Percentiles rank a stretch among this genome's conserved stretches.
Conservation (phyloP, 2,329 filamentous ascomycete genomes). For the Pseudogymnoascus sp. region DNA sequence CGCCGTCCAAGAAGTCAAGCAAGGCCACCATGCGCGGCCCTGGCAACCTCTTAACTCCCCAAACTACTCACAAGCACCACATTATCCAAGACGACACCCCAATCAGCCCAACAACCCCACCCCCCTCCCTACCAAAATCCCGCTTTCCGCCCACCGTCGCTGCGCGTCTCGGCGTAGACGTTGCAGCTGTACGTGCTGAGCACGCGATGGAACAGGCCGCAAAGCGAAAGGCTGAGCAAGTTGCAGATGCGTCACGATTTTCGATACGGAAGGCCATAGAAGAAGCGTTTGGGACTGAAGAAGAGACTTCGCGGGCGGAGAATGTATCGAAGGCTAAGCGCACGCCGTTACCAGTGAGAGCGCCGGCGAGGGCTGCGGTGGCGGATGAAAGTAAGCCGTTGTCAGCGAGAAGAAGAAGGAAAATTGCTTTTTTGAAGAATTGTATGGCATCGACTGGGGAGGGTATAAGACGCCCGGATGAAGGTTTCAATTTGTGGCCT, state of each 20-base stretch:
- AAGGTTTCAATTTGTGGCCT: background rate
- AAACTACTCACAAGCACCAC: background rate
- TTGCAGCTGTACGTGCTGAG: background rate
- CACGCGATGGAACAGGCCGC: background rate
- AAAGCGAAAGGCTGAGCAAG: background rate
- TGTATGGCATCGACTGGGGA: background rate
- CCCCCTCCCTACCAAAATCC: background rate
- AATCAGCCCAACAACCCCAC: background rate
- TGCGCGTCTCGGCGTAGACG: background rate
- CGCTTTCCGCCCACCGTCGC: background rate
- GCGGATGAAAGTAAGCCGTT: background rate
- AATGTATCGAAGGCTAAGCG: background rate
- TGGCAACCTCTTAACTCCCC: background rate
- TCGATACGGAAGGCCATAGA: background rate
- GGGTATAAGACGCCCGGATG: background rate
- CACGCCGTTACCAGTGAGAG: background rate
- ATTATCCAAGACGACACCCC: background rate
- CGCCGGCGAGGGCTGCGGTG: background rate
- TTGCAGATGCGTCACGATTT: background rate
- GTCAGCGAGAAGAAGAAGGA: background rate
- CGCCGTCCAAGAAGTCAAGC: background rate
- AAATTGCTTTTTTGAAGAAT: background rate
- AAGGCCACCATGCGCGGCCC: background rate
- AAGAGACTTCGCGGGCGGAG: background rate
- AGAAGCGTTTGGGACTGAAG: background rate